Evolutionary conservation across 805 yeast species (phyloP).

Genomic region (Saccharomycopsis javanensis): DNA sequence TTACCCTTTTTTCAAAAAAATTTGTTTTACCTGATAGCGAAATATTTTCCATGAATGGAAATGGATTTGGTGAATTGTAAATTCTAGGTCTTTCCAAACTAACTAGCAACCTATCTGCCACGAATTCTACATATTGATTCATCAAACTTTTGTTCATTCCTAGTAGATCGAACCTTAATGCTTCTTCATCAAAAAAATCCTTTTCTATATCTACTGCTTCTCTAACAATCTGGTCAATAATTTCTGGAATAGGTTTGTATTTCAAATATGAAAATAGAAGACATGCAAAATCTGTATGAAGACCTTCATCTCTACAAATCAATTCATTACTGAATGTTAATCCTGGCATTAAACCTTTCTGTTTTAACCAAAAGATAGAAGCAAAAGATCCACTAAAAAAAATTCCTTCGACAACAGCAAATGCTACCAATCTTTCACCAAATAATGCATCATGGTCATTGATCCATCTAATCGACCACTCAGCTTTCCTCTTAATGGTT

Average conservation of each 20-base stretch:
- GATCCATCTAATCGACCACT: slow-evolving; percentile 98
- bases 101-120: slow-evolving; percentile 88
- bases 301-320: slow-evolving; percentile 96
- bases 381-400: slow-evolving; percentile 98
- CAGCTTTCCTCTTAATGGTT: slow-evolving; percentile 92
- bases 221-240: slow-evolving; percentile 76
- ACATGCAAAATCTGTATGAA: slow-evolving; percentile 98
- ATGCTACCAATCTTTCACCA: slow-evolving; percentile 93
- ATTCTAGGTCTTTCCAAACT: slow-evolving; percentile 84
- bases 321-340: slow-evolving; percentile 94
- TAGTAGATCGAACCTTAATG: slow-evolving; percentile 81
- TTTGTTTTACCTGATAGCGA: slow-evolving; percentile 97
- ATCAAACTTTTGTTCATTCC: slow-evolving; percentile 92
- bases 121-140: slow-evolving; percentile 97
- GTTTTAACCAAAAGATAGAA: slow-evolving; percentile 96
- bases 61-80: slow-evolving; percentile 84
- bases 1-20: slow-evolving; percentile 97
- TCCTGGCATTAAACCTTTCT: slow-evolving; percentile 99
- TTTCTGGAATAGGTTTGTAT: slow-evolving; percentile 71
- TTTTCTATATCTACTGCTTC: slow-evolving; percentile 95
- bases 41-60: slow-evolving; percentile 98
- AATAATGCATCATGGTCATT: slow-evolving; percentile 77
- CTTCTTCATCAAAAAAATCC: slow-evolving; percentile 78
- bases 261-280: slow-evolving; percentile 83
- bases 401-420: slow-evolving; percentile 98